Conservation (phyloP, 768 basidiomycete genomes). For the Leccinum pellstonianum region DNA sequence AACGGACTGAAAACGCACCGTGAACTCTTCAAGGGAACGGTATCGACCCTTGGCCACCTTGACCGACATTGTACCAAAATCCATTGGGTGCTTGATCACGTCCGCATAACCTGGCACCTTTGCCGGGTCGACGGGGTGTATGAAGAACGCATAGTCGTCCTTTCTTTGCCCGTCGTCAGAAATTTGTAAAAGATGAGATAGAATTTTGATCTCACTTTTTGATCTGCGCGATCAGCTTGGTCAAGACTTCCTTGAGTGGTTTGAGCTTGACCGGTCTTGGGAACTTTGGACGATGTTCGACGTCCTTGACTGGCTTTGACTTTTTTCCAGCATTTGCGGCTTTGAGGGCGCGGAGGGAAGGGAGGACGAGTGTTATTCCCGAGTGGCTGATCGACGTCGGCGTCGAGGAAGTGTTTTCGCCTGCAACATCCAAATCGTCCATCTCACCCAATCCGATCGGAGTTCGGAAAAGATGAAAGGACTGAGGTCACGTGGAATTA, state of each 20-base stretch:
- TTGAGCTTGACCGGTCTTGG: conserved; percentile 70
- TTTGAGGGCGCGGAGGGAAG: conserved; percentile 62
- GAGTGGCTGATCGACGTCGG: conserved; percentile 35
- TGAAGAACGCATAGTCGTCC: conserved; percentile 84
- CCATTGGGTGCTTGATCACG: conserved; percentile 86
- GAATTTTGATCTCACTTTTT: conserved; percentile 57
- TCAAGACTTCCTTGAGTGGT: conserved; percentile 72
- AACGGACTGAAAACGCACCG: conserved; percentile 42
- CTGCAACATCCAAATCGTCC: conserved; percentile 2
- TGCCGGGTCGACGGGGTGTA: conserved; percentile 59
- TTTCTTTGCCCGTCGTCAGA: conserved; percentile 48
- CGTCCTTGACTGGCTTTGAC: conserved; percentile 35
- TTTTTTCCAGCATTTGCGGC: conserved; percentile 54
- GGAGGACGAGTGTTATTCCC: conserved; percentile 64
- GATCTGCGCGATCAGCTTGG: conserved; percentile 64
- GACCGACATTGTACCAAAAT: conserved; percentile 79
- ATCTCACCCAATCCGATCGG: conserved; percentile 15
- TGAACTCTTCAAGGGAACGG: conserved; percentile 76
- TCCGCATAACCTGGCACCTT: conserved; percentile 64
- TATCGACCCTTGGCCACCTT: conserved; percentile 80
- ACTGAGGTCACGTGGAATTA: background rate
- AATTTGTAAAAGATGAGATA: background rate
- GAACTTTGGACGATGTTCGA: conserved; percentile 31
- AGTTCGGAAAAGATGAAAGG: background rate
- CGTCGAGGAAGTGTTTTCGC: conserved; percentile 33